Base-by-base conservation (phyloP, 192 early-diverging fungal species). In the Entrophospora sp. region DNA sequence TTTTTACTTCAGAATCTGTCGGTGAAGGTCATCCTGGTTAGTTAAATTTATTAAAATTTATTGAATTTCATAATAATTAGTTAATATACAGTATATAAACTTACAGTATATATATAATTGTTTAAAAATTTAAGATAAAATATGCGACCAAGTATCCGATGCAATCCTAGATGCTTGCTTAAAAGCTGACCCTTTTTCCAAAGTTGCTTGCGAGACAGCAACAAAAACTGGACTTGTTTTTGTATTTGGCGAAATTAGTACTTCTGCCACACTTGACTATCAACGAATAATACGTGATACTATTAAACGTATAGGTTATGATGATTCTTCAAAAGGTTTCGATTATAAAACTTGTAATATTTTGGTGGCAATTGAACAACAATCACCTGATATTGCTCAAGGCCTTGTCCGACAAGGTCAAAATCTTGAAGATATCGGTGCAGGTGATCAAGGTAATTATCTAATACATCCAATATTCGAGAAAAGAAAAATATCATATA, bases 271-370 rank as follows among this genome's bases (percentile, higher is more conserved):
- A 57, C 80, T 99, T 59, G 96, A 99, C 86, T 99, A 96, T 89
- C 96, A 99, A 81, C 94, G 95, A 89, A 92, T 99, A 74, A 95
- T 99, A 75, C 93, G 96, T 82, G 85, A 95, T 77, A 92, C 94
- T 73, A 87, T 99, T 86, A 95, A 96, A 87, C 85, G 93, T 72
- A 99, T 99, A 72, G 96, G 96, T 68, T 99, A 97, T 75, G 96
- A 99, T 80, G 91, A 93, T 81, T 99, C 96, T 30, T 77, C 81
- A 75, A 99, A 99, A 87, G 95, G 96, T 70, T 99, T 99, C 80
- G 96, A 99, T 81, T 97, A 97, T 91, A 97, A 99, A 89, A 99
- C 96, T 73, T 99, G 96, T 84, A 99, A 99, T 79, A 93, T 99
- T 51, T 83, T 99, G 61, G 95, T 99, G 66, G 96, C 95, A 77